Evolutionary conservation across 2,329 filamentous ascomycete species (phyloP).

Genomic region (Fusarium sp.): DNA sequence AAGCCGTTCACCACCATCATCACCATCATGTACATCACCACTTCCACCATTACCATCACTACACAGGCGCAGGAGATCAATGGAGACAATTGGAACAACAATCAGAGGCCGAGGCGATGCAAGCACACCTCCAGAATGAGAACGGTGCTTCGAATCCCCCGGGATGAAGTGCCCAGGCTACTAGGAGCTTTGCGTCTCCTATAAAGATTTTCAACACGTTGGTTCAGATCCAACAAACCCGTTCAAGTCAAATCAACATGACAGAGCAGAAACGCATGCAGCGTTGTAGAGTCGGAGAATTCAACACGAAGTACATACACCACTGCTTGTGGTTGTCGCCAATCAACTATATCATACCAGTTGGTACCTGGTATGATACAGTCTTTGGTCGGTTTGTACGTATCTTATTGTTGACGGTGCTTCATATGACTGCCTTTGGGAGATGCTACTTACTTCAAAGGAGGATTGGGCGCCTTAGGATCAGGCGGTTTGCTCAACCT

Average conservation of each 20-base stretch:
- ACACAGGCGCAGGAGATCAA: constrained; percentile 25
- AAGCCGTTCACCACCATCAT: constrained; percentile 37
- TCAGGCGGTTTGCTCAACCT: no score
- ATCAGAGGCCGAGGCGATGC: constrained; percentile 40
- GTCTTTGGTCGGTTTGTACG: no score
- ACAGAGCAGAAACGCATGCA: neutral
- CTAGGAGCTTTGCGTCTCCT: neutral
- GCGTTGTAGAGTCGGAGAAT: no score
- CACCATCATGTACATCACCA: constrained; percentile 43
- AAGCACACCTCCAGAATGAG: constrained; percentile 25
- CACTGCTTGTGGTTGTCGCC: neutral
- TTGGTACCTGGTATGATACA: no score
- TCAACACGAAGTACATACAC: no score
- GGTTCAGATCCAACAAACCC: neutral
- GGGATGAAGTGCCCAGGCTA: constrained; percentile 8
- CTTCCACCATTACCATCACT: constrained; percentile 43
- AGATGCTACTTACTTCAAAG: no score
- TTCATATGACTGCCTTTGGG: no score
- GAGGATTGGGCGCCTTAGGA: no score
- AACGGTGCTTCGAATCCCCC: constrained; percentile 20
- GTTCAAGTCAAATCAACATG: neutral
- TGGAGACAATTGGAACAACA: constrained; percentile 39
- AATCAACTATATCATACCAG: neutral
- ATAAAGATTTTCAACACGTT: neutral
- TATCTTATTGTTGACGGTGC: no score